Percentiles rank a stretch among this genome's conserved stretches.
Evolutionary conservation across 495 filamentous ascomycete genomes (phyloP).

Genomic region (Cryomyces minteri): DNA sequence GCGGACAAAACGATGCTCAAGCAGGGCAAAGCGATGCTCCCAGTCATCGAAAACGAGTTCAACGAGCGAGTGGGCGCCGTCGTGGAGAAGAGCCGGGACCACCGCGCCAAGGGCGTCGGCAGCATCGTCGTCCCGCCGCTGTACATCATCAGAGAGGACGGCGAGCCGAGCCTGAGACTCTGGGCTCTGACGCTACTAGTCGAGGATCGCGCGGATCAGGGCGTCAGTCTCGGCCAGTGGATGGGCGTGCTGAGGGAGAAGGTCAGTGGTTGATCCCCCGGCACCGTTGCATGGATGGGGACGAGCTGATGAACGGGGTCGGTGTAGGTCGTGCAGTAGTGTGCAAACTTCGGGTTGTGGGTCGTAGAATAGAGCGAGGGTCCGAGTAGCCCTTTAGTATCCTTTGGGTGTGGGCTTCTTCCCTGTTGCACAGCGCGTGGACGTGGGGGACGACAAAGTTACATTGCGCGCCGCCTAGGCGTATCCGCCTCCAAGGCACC

Average conservation of each 20-base stretch:
- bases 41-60: constrained; percentile 86
- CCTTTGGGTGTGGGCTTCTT: no score
- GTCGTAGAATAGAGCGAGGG: no score
- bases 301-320: no score
- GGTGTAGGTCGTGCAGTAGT: no score
- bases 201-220: constrained; percentile 90
- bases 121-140: constrained; percentile 83
- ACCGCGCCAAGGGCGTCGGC: constrained; percentile 66
- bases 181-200: constrained; percentile 94
- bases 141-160: constrained; percentile 87
- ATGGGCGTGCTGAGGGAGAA: constrained; percentile 87
- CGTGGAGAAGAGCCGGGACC: constrained; percentile 77
- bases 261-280: constrained; percentile 36
- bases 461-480: no score
- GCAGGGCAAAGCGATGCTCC: constrained; percentile 75
- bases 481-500: no score
- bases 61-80: constrained; percentile 84
- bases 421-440: no score
- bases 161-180: constrained; percentile 82
- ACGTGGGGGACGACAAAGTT: no score
- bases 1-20: constrained; percentile 62
- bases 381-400: no score
- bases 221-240: constrained; percentile 82
- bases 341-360: no score
- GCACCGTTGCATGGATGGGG: no score